Percentiles rank a stretch among this genome's conserved stretches.
Evolutionary conservation across 2,329 filamentous ascomycete genomes (phyloP).

Genomic region (Botrytis cinerea): DNA sequence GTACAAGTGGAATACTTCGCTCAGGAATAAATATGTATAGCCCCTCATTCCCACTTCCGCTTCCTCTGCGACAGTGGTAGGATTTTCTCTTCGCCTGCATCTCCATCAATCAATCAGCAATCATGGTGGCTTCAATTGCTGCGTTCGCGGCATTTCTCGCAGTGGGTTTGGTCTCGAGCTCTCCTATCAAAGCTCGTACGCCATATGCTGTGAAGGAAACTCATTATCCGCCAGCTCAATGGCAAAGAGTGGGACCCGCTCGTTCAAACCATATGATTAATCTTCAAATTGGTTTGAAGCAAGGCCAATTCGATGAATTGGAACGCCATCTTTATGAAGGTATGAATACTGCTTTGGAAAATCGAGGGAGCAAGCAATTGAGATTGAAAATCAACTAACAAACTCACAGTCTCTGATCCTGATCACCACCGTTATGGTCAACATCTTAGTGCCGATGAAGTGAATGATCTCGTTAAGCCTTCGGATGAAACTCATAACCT

Average conservation of each 20-base stretch:
- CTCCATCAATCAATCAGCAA: constrained; percentile 10
- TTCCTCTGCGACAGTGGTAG: neutral
- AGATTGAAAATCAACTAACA: neutral
- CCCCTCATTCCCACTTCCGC: neutral
- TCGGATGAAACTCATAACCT: constrained; percentile 52
- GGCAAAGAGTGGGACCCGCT: constrained; percentile 23
- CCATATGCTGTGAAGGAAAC: constrained; percentile 26
- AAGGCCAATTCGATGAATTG: constrained; percentile 25
- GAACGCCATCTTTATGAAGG: constrained; percentile 26
- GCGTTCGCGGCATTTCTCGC: neutral
- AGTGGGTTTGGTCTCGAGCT: constrained; percentile 16
- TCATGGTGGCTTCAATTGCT: constrained; percentile 24
- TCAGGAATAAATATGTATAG: neutral
- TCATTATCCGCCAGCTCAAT: constrained; percentile 21
- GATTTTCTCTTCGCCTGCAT: neutral
- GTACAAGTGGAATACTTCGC: neutral
- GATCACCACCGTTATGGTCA: constrained; percentile 56
- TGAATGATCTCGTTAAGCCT: constrained; percentile 56
- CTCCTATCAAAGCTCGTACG: constrained; percentile 25
- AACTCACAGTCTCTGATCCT: constrained; percentile 52
- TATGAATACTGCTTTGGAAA: neutral
- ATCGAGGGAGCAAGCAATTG: neutral
- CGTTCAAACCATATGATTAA: constrained; percentile 12
- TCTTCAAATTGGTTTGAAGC: constrained; percentile 26
- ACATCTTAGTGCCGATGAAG: constrained; percentile 53